Evolutionary conservation across 2,329 filamentous ascomycete species (phyloP).

Genomic region (Neurospora sp.): DNA sequence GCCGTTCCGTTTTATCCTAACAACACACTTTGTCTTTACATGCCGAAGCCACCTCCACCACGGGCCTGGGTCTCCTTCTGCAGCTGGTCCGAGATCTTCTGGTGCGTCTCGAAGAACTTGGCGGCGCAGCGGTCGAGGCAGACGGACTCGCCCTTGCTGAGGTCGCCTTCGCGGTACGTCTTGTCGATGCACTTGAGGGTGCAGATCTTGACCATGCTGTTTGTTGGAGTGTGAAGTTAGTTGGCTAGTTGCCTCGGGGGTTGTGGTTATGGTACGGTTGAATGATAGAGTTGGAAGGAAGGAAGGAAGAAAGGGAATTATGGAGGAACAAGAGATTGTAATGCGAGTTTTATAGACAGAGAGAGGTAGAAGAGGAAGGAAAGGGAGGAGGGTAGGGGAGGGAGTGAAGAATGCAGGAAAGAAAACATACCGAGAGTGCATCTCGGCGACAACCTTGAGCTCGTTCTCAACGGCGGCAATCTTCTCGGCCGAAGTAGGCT

Average conservation of each 20-base stretch:
- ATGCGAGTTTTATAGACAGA: background rate
- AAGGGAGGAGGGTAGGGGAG: background rate
- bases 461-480: constrained; percentile 93
- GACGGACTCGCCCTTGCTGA: constrained; percentile 98
- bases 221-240: background rate
- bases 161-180: constrained; percentile 88
- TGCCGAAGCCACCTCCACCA: constrained; percentile 36
- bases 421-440: constrained; percentile 79
- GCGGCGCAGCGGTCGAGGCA: constrained; percentile 94
- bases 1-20: no score
- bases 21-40: background rate
- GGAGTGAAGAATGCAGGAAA: background rate
- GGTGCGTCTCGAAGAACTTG: constrained; percentile 98
- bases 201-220: constrained; percentile 78
- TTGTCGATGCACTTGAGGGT: constrained; percentile 85
- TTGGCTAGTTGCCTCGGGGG: background rate
- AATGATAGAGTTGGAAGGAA: background rate
- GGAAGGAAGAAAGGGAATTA: background rate
- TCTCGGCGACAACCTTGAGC: constrained; percentile 94
- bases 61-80: constrained; percentile 70
- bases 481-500: constrained; percentile 93
- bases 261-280: no score
- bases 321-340: background rate
- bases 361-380: background rate
- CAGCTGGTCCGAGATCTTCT: constrained; percentile 96